Base-by-base conservation (phyloP, 2,329 filamentous ascomycete genomes). In the Penicillium olsonii region DNA sequence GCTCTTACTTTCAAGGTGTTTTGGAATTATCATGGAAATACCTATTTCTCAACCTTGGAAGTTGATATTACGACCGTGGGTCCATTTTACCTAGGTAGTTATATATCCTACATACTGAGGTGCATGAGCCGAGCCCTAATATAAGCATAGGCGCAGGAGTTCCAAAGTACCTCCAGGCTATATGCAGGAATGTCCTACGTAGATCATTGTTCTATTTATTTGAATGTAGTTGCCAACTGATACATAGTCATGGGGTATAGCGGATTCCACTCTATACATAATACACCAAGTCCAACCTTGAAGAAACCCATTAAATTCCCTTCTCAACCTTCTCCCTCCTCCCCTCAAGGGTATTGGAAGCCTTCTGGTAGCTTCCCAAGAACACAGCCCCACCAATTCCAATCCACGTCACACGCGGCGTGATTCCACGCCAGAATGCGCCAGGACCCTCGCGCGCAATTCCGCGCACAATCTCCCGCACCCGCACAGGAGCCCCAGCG, bases 331-430 rank as follows among this genome's bases (percentile, higher is more conserved):
- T 37, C 22, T 54, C 47, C 37, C 50, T 55, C 57, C 48, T 64
- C 5, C 77, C 75, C 45, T 82, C 79, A 60, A 95, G 70, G 26
- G 84, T 76, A 74, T 96, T 96, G 61, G 86, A 87, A 18, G 85
- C 87, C 84, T 86, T 94, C 70, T 96, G 90, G 70, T 96, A 96
- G 63, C 88, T 92, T 1, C 92, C 94, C 65, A 97, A 71, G 75
- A 99, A 99, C 27, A 99, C 90, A 10, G 92, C 90, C 1, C 94
- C 94, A 3, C 94, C 94, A 48, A 90, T 87, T 59, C 90, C 94
- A 67, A 99, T 99, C 92, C 94, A 97, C 54, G 90, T 87, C 9
- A 96, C 86, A 45, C 94, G 79, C 2, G 94, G 94, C 14, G 87
- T 91, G 59, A 87, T 73, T 1, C 77, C 77, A 33, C 73, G 70